phyloP scores from a whole-genome alignment of 2,329 filamentous ascomycete genomes.

The Sclerotinia minor region DNA sequence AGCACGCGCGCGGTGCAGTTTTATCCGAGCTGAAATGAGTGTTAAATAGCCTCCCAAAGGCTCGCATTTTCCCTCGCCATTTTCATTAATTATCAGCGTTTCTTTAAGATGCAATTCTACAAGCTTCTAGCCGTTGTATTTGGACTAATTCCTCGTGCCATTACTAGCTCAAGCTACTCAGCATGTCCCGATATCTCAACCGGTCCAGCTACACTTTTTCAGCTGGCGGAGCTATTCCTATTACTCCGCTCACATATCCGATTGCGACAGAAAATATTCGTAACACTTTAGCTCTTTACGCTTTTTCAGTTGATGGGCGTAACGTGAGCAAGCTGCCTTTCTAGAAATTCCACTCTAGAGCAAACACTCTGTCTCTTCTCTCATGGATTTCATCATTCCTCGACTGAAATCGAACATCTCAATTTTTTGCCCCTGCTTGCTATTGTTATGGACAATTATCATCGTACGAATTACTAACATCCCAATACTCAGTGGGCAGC shows the following conservation, averaged over 20 bases:
- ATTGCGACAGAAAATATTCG: not conserved
- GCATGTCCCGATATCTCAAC: not conserved
- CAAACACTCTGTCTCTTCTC: not conserved
- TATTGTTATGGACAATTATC: not conserved
- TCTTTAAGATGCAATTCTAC: not conserved
- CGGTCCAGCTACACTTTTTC: not conserved
- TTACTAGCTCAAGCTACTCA: not conserved
- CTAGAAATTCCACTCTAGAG: not conserved
- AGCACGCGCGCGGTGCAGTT: not conserved
- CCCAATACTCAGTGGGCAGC: not conserved
- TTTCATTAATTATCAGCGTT: no score
- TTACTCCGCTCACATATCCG: not conserved
- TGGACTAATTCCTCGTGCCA: not conserved
- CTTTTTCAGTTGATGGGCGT: not conserved
- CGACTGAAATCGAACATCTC: not conserved
- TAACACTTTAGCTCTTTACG: constrained; percentile 1
- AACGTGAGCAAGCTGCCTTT: not conserved
- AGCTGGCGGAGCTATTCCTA: not conserved
- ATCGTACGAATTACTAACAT: not conserved
- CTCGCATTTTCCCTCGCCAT: not conserved
- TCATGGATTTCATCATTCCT: accelerated
- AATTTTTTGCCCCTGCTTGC: not conserved
- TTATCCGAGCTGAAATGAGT: not conserved
- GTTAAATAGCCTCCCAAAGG: not conserved
- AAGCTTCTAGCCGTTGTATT: not conserved